Evolutionary conservation across 148 eudicot genomes (phyloP), one percentile per base, ranked within the genome.

Genomic region (Cornus controversa): DNA sequence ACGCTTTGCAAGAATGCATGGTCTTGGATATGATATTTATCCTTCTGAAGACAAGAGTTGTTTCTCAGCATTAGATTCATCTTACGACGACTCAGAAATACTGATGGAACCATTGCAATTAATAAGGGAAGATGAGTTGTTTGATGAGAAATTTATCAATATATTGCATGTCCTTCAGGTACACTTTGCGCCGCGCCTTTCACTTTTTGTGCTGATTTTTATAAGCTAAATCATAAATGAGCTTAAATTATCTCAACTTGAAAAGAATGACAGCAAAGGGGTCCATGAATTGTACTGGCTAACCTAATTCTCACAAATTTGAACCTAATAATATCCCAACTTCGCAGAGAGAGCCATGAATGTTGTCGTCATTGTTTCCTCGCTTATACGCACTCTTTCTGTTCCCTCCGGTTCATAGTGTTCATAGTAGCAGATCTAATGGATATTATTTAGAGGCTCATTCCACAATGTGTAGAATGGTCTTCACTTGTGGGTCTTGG

Each of bases 111-210:
- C 98, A 42, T 76, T 96, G 71, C 81, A 73, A 72, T 73, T 96
- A 72, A 78, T 74, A 29, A 78, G 80, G 83, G 91, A 78, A 76
- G 82, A 90, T 77, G 84, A 86, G 42, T 66, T 91, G 70, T 82
- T 87, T 45, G 69, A 72, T 69, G 72, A 26, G 77, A 83, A 90
- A 80, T 96, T 93, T 82, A 80, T 67, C 76, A 93, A 93, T 74
- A 82, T 96, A 76, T 81, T 91, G 84, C 99, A 96, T 62, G 91
- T 85, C 45, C 91, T 96, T 80, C 99, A 96, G 99, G 99, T 96
- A 86, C 34, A 76, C 60, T 80, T 82, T 83, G 76, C 24, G 0
- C 22, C 66, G 2, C 31, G 34, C 60, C 14, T 9, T 36, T 10
- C 7, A 45, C 31, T n/a, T 50, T 50, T 16, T 53, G 18, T 29